Evolutionary conservation across 371 early-diverging fungal species (phyloP).

Genomic region (Entomophthora muscae): DNA sequence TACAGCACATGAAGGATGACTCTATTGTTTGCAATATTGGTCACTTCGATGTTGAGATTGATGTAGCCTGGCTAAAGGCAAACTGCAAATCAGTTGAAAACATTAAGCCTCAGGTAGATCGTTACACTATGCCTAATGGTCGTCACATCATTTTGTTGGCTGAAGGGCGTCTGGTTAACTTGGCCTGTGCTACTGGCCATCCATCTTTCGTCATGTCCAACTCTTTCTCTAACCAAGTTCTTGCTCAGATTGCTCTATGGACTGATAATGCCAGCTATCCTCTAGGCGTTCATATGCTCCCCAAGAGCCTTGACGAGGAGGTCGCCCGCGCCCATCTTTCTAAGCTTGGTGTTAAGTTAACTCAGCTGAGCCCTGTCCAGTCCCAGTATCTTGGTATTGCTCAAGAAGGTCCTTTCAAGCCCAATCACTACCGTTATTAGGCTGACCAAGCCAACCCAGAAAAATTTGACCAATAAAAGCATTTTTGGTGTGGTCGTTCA

Average conservation of each 20-base stretch:
- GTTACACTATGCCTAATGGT: constrained; percentile 85
- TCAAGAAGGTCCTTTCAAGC: constrained; percentile 89
- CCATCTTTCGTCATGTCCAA: constrained; percentile 98
- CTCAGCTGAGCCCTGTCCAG: constrained; percentile 51
- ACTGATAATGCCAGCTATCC: constrained; percentile 73
- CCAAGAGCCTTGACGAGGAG: constrained; percentile 98
- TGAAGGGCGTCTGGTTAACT: constrained; percentile 97
- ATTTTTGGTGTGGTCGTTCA: no score
- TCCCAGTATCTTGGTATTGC: constrained; percentile 76
- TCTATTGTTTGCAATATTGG: constrained; percentile 99
- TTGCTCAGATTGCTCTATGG: constrained; percentile 98
- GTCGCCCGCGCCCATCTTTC: constrained; percentile 91
- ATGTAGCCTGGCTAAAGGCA: constrained; percentile 96
- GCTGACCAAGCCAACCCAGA: no score
- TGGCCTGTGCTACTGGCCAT: constrained; percentile 98
- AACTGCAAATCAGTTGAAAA: constrained; percentile 75
- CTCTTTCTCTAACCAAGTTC: constrained; percentile 97
- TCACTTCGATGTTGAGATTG: constrained; percentile 98
- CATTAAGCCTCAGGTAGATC: constrained; percentile 98
- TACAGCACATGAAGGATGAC: constrained; percentile 90
- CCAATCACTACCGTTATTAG: constrained; percentile 73
- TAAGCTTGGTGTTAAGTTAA: constrained; percentile 89
- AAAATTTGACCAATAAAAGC: no score
- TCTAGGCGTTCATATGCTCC: constrained; percentile 94
- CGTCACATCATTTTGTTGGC: constrained; percentile 91